Evolutionary conservation across 2,329 filamentous ascomycete genomes (phyloP).

Genomic region (Didymella segeticola): DNA sequence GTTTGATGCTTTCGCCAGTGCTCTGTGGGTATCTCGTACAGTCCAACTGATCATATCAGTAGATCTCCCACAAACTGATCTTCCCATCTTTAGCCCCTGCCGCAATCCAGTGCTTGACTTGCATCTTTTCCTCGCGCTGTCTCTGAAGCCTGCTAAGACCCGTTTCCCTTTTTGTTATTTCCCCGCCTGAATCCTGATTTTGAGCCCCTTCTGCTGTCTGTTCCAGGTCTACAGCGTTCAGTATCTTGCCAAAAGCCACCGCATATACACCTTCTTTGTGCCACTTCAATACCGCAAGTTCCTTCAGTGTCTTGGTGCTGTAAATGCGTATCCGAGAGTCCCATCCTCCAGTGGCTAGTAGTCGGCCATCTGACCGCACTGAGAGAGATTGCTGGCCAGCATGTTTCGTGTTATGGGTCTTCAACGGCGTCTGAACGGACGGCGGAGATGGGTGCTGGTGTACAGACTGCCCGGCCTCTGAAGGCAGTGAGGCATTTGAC

Average conservation of each 20-base stretch:
- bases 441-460: constrained; percentile 15
- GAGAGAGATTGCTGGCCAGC: constrained; percentile 84
- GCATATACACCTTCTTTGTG: constrained; percentile 88
- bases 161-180: constrained; percentile 17
- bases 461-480: neutral
- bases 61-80: constrained; percentile 94
- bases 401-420: constrained; percentile 78
- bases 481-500: constrained; percentile 7
- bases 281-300: constrained; percentile 93
- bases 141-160: constrained; percentile 36
- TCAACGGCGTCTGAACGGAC: constrained; percentile 57
- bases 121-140: constrained; percentile 61
- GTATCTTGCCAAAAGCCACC: constrained; percentile 69
- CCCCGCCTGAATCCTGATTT: neutral
- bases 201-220: neutral
- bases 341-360: constrained; percentile 94
- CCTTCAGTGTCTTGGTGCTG: constrained; percentile 77
- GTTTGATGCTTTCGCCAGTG: no score
- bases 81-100: constrained; percentile 94
- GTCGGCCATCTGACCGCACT: constrained; percentile 78
- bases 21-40: neutral
- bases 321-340: constrained; percentile 84
- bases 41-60: constrained; percentile 48
- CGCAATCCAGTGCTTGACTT: constrained; percentile 83
- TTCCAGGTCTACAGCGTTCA: constrained; percentile 19